Base-by-base conservation (phyloP, 148 eudicot species). In the Selenicereus undatus region DNA sequence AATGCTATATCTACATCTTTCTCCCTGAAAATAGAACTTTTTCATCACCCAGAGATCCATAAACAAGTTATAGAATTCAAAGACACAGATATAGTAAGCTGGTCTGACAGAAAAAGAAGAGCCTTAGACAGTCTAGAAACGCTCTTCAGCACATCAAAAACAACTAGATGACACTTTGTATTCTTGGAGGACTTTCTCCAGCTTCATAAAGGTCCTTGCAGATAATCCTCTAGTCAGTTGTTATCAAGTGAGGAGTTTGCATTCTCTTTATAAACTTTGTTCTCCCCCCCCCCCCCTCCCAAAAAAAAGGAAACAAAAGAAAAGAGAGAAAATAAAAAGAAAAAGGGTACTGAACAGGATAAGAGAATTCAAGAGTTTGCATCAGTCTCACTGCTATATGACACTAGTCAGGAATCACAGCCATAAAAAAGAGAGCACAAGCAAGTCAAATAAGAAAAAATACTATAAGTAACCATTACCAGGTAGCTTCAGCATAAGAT, bases 401-500 rank as follows among this genome's bases (percentile, higher is more conserved):
- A 69, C 42, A 12, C n/a, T 16, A 69, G 70, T 35, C 72, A 51
- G 62, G 0, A 62, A 8, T 22, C 36, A 79, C 21, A 64, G 79
- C 32, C 24, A 68, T 9, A 64, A n/a, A 35, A 73, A 4, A 4
- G 39, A 58, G 39, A 79, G 56, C 56, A 56, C 13, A 18, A 65
- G 68, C 51, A 70, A 56, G 52, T 74, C 7, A 76, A 71, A 71
- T 11, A 73, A 73, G 27, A 22, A 66, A 30, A 75, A 13, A 35
- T 32, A 20, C 10, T 62, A 32, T 5, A 69, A 30, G 72, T 30
- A 12, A 58, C 52, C n/a, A 66, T 54, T 92, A 97, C 99, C 99
- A 97, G 81, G 99, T 97, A 82, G 94, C 99, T 90, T 97, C 99
- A 81, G 99, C 99, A 85, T 97, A 97, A 74, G 99, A 97, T 72